These are phyloP conservation scores for Casuarina cunninghamiana DNA, from an alignment of 306 rosid species.

Conservation along the genomic window DNA sequence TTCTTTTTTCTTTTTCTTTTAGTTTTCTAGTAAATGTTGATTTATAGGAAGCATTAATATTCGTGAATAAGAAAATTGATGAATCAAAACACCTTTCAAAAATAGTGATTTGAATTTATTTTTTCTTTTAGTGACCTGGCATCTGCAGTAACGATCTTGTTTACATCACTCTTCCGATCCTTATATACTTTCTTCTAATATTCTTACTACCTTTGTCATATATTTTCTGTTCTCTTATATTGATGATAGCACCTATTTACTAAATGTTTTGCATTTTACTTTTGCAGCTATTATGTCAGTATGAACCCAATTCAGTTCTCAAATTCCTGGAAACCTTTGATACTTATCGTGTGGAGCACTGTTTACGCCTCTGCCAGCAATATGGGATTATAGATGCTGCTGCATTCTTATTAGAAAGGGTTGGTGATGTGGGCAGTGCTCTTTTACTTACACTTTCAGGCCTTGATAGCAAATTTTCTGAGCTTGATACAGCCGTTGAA, in stretches of 20 bases:
- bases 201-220: conserved; percentile 15
- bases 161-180: not conserved
- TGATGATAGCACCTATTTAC: conserved; percentile 8
- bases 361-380: conserved; percentile 85
- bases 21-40: not conserved
- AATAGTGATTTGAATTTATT: not conserved
- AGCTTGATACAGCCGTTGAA: conserved; percentile 78
- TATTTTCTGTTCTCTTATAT: not conserved
- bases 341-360: conserved; percentile 90
- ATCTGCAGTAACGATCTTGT: conserved; percentile 20
- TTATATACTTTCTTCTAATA: not conserved
- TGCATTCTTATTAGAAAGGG: conserved; percentile 88
- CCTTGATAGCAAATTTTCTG: conserved; percentile 67
- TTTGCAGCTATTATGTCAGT: conserved; percentile 84
- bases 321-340: conserved; percentile 88
- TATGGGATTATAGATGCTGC: conserved; percentile 90
- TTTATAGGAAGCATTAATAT: too few species aligned
- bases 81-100: too few species aligned
- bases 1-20: not conserved
- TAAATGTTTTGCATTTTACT: conserved; percentile 21
- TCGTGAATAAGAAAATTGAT: too few species aligned
- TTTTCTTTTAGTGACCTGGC: conserved; percentile 14
- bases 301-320: conserved; percentile 85
- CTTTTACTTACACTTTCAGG: conserved; percentile 81
- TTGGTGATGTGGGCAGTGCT: conserved; percentile 93